Percentiles rank a stretch among this genome's conserved stretches.
phyloP scores from a whole-genome alignment of 805 yeast genomes.

The Suhomyces canberraensis region DNA sequence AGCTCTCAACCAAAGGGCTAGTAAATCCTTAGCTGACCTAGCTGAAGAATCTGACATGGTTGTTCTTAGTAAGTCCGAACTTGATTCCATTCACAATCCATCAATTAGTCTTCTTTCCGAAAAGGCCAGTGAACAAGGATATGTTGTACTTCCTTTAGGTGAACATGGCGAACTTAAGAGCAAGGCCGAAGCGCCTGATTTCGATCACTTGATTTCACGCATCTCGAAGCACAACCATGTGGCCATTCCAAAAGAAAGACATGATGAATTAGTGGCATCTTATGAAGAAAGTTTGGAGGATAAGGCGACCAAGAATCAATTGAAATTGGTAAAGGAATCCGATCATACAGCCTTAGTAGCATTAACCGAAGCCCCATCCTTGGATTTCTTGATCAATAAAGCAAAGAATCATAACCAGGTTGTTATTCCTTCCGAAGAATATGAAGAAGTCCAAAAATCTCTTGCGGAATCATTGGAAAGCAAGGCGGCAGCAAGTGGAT shows the following conservation, averaged over 20 bases:
- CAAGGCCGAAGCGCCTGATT: conserved; percentile 5
- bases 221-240: conserved; percentile 3
- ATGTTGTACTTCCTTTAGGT: neutral
- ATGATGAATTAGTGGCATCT: conserved; percentile 14
- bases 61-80: neutral
- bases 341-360: conserved; percentile 7
- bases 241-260: conserved; percentile 12
- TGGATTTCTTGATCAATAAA: conserved; percentile 8
- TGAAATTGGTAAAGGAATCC: conserved; percentile 9
- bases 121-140: neutral
- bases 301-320: conserved; percentile 10
- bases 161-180: neutral
- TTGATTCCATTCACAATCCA: conserved; percentile 10
- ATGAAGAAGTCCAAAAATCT: conserved; percentile 2
- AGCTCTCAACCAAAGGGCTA: neutral
- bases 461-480: conserved; percentile 12
- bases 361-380: conserved; percentile 10
- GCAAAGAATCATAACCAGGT: conserved; percentile 3
- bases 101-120: conserved; percentile 8
- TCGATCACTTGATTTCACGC: neutral
- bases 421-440: conserved; percentile 7
- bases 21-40: conserved; percentile 1
- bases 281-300: conserved; percentile 6
- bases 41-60: conserved; percentile 7
- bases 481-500: conserved; percentile 9